These are phyloP conservation scores for Venturia carpophila DNA, from an alignment of 2,329 filamentous ascomycete species.

Conservation along the genomic window DNA sequence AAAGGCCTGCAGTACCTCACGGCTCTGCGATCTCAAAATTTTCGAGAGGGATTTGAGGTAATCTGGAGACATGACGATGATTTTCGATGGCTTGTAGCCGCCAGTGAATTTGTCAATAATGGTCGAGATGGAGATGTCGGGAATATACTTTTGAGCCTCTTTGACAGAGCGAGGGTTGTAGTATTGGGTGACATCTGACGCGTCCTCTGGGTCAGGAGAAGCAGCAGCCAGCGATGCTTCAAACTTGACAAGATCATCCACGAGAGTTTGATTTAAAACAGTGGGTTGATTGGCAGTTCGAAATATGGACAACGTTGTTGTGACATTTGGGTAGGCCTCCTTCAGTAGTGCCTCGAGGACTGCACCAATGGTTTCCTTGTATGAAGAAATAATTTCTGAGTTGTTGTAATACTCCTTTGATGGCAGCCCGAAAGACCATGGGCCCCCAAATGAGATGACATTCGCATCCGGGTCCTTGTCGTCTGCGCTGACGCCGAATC, in stretches of 20 bases:
- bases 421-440: slow-evolving; percentile 38
- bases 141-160: slow-evolving; percentile 48
- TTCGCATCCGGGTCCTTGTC: slow-evolving; percentile 49
- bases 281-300: slow-evolving; percentile 9
- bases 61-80: slow-evolving; percentile 53
- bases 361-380: slow-evolving; percentile 26
- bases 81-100: slow-evolving; percentile 42
- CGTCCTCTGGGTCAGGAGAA: slow-evolving; percentile 51
- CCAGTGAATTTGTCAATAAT: slow-evolving; percentile 46
- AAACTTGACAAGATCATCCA: slow-evolving; percentile 45
- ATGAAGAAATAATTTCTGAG: slow-evolving; percentile 28
- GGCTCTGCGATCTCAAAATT: slow-evolving; percentile 47
- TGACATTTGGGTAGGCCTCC: slow-evolving; percentile 19
- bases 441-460: slow-evolving; percentile 42
- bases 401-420: slow-evolving; percentile 32
- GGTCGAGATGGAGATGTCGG: slow-evolving; percentile 47
- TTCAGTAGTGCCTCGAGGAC: slow-evolving; percentile 31
- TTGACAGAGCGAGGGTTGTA: slow-evolving; percentile 57
- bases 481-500: slow-evolving; percentile 31
- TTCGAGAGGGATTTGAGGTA: slow-evolving; percentile 53
- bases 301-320: slow-evolving; percentile 14
- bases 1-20: slow-evolving; percentile 53
- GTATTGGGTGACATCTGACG: slow-evolving; percentile 55
- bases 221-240: slow-evolving; percentile 55
- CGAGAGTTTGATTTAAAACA: slow-evolving; percentile 19